These are phyloP conservation scores for Aureobasidium sp. DNA, from an alignment of 2,329 filamentous ascomycete species.

Conservation along the genomic window DNA sequence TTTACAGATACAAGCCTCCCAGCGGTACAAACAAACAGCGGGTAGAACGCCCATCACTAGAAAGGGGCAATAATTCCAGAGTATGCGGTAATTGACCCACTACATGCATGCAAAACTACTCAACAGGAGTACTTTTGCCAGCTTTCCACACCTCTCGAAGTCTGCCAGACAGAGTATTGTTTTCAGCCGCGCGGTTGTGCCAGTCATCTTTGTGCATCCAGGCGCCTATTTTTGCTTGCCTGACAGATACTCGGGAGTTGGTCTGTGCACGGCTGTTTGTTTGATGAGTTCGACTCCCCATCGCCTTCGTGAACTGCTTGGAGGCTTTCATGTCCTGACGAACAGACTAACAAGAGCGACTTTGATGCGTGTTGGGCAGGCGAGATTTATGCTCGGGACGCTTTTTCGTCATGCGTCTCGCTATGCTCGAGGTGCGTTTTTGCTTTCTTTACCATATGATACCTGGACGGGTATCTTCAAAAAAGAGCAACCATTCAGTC, in stretches of 20 bases:
- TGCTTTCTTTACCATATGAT: not conserved
- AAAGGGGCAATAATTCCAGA: slow-evolving; percentile 6
- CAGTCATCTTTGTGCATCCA: not conserved
- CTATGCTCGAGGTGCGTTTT: not conserved
- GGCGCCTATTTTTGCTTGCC: not conserved
- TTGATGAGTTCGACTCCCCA: not conserved
- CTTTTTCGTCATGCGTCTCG: not conserved
- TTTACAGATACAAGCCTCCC: not conserved
- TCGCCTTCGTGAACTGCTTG: not conserved
- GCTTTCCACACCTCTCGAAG: not conserved
- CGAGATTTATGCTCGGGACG: not conserved
- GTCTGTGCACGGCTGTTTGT: not conserved
- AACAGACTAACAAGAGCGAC: too few species aligned
- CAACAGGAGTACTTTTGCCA: not conserved
- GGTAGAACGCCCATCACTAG: not conserved
- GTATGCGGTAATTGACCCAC: not conserved
- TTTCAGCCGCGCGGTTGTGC: not conserved
- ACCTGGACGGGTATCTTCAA: not conserved
- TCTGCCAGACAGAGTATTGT: not conserved
- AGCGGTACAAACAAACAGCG: not conserved
- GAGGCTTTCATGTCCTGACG: too few species aligned
- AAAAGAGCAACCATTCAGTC: not conserved
- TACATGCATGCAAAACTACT: not conserved
- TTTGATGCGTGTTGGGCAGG: too few species aligned
- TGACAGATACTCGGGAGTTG: not conserved